Conservation (phyloP, 257 asterid species). For the Capsicum rhomboideum region DNA sequence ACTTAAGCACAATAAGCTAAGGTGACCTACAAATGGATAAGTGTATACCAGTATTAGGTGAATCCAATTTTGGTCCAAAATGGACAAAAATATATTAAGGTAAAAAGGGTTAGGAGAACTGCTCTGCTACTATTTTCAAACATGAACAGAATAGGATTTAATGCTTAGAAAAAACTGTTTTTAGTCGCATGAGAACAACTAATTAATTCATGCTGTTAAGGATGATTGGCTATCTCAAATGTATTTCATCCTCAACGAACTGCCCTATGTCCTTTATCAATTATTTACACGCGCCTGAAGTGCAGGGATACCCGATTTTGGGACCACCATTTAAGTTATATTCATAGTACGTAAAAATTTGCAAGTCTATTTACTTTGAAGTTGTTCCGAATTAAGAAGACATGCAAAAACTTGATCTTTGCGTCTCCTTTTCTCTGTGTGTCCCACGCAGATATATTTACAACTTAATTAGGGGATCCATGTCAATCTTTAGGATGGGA, state of each 20-base stretch:
- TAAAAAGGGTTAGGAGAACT: constrained; percentile 11
- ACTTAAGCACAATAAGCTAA: neutral
- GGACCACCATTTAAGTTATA: neutral
- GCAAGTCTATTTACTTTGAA: neutral
- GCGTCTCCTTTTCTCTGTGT: neutral
- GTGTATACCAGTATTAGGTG: neutral
- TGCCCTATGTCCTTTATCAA: neutral
- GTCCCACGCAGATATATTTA: neutral
- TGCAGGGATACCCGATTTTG: neutral
- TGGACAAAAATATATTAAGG: neutral
- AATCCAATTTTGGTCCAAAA: neutral
- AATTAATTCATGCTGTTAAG: neutral
- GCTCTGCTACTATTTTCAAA: constrained; percentile 1
- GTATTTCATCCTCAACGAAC: neutral
- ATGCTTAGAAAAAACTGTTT: neutral
- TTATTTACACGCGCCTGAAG: neutral
- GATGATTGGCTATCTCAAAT: neutral
- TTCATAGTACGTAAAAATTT: too few relatives aligned
- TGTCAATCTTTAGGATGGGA: neutral
- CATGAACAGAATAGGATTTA: neutral
- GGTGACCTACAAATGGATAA: neutral
- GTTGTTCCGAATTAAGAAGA: neutral
- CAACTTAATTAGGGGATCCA: neutral
- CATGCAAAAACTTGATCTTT: neutral
- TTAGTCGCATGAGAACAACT: neutral